Evolutionary conservation across 306 rosid species (phyloP), one percentile per base, ranked within the genome.

Genomic region (Lathyrus aphaca): DNA sequence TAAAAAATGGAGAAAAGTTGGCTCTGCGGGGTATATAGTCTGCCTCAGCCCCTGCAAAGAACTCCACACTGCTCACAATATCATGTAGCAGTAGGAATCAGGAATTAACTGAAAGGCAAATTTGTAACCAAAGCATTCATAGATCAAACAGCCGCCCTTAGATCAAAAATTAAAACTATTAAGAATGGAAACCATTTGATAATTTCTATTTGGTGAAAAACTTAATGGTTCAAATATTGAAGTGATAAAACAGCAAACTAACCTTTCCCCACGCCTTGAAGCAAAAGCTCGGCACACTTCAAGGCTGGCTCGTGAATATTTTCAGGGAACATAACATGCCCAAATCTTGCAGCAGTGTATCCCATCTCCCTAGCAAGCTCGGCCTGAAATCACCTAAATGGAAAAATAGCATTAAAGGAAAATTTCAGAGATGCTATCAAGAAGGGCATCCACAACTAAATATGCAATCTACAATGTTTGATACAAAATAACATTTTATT

Each of bases 281-380:
- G 97, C 83, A 94, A 87, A 81, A 94, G 88, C 82, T 94, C 95
- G 44, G 98, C 95, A 81, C 92, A 85, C 76, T 82, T 78, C 74
- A 94, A 74, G 74, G 89, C 97, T 68, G 98, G 98, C 71, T 94
- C 98, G 8, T 90, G 85, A 45, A 94, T 85, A 80, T 94, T 94
- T 86, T 94, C 97, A 37, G 98, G 97, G 84, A 94, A 94, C 98
- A 94, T 94, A 29, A 94, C 97, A 79, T 94, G 98, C 73, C 98
- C 98, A 87, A 66, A 94, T 87, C 98, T 87, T 65, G 90, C 96
- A 78, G 95, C 87, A 74, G 97, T 74, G 69, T 90, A 94, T 70
- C 96, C 96, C 86, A 94, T 79, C 67, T 88, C 97, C 82, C 96
- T 85, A 19, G 98, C 98, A 71, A 94, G 97, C 86, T 88, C 98